Evolutionary conservation across 148 eudicot species (phyloP).

Genomic region (Vaccinium macrocarpon): DNA sequence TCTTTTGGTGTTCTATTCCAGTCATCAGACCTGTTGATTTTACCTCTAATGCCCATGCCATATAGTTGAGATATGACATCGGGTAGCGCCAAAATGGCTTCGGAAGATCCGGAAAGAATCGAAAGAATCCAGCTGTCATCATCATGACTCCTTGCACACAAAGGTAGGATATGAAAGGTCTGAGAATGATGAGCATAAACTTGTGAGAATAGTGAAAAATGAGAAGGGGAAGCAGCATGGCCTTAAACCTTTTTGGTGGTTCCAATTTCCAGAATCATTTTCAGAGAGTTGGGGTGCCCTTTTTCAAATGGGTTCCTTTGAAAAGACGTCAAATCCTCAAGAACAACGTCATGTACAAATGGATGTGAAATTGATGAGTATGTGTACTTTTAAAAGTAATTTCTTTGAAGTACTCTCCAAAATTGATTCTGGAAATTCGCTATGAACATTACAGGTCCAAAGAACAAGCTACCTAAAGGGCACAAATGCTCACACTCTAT

Average conservation of each 20-base stretch:
- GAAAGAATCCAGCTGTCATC: constrained; percentile 93
- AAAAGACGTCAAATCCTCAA: neutral
- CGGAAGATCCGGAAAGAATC: constrained; percentile 74
- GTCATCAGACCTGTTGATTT: neutral
- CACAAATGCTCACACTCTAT: neutral
- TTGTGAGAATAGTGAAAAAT: neutral
- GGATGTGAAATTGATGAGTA: neutral
- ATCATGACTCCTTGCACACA: constrained; percentile 74
- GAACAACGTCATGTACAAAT: neutral
- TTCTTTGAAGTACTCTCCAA: neutral
- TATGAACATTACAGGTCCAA: neutral
- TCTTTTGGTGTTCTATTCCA: neutral
- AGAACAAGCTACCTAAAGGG: neutral
- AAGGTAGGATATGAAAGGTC: neutral
- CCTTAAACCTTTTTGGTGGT: neutral
- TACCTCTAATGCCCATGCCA: constrained; percentile 82
- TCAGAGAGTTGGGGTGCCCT: neutral
- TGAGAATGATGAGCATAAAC: neutral
- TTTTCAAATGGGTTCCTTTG: neutral
- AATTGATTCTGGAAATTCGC: neutral
- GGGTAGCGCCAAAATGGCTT: constrained; percentile 90
- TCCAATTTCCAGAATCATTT: neutral
- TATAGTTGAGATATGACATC: constrained; percentile 64
- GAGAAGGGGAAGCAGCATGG: neutral
- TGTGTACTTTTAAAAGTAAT: no score